A percentile compares a stretch with the other conserved stretches of the same genome.
phyloP scores from a whole-genome alignment of 129 eudicot genomes.

The Helianthus tuberosus region DNA sequence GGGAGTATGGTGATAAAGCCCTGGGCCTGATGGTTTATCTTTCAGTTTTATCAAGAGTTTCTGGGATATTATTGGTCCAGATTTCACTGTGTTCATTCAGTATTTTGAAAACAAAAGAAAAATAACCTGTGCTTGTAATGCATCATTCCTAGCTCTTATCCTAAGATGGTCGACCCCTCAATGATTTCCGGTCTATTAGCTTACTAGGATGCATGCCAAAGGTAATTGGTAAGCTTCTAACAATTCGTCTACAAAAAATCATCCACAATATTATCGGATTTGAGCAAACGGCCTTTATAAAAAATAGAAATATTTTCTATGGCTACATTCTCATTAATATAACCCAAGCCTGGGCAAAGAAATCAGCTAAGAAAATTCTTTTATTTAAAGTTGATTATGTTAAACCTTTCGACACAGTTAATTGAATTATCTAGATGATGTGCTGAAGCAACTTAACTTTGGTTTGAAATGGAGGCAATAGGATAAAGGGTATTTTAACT shows the following conservation, averaged over 20 bases:
- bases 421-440: too few relatives aligned
- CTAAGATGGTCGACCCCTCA: not conserved
- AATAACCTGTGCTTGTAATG: not conserved
- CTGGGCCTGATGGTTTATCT: not conserved
- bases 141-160: not conserved
- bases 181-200: not conserved
- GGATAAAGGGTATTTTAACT: not conserved
- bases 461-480: not conserved
- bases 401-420: not conserved
- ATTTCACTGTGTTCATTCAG: too few relatives aligned
- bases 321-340: not conserved
- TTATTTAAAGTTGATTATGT: not conserved
- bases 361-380: too few relatives aligned
- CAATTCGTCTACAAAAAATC: not conserved
- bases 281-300: not conserved
- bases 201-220: not conserved
- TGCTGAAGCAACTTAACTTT: too few relatives aligned
- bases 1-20: not conserved
- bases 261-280: too few relatives aligned
- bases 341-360: not conserved
- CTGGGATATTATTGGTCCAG: not conserved
- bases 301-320: not conserved
- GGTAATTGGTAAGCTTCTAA: not conserved
- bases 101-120: not conserved
- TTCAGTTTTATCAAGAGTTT: too few relatives aligned